Evolutionary conservation across 2,329 filamentous ascomycete species (phyloP).

Genomic region (Pseudocercospora cruenta): DNA sequence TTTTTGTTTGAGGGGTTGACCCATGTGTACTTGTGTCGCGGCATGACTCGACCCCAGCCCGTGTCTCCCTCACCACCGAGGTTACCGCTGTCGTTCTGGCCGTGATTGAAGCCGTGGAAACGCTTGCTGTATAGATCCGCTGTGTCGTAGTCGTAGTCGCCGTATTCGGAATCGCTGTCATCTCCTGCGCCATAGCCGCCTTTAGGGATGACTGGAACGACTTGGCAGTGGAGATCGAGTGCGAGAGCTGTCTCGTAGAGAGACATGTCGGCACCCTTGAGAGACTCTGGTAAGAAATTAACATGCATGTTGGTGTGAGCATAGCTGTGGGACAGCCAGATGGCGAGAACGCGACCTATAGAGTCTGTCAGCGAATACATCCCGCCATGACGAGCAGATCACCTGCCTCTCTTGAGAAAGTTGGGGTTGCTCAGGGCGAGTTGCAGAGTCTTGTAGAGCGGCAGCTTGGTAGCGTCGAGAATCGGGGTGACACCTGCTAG

Average conservation of each 20-base stretch:
- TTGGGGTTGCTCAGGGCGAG: conserved; percentile 25
- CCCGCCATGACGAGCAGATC: background rate
- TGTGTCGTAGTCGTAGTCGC: background rate
- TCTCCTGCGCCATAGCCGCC: background rate
- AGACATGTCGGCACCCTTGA: conserved; percentile 36
- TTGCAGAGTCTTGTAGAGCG: conserved; percentile 43
- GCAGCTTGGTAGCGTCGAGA: conserved; percentile 42
- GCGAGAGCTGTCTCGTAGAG: conserved; percentile 27
- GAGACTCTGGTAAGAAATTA: conserved; percentile 27
- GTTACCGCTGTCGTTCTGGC: background rate
- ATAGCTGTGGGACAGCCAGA: conserved; percentile 32
- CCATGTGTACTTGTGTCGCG: background rate
- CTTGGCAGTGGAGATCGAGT: conserved; percentile 9
- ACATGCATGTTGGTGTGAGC: conserved; percentile 26
- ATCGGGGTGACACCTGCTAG: conserved; percentile 28
- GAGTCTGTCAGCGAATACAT: background rate
- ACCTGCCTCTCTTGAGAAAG: conserved; percentile 33
- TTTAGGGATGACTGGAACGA: conserved; percentile 6
- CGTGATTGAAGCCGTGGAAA: background rate
- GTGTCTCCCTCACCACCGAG: background rate
- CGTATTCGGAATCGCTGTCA: background rate
- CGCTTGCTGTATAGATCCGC: background rate
- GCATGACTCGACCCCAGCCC: background rate
- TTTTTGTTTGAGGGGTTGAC: background rate
- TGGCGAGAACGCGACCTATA: conserved; percentile 25